These are phyloP conservation scores for Talaromyces borbonicus DNA, from an alignment of 495 filamentous ascomycete species.

Conservation along the genomic window DNA sequence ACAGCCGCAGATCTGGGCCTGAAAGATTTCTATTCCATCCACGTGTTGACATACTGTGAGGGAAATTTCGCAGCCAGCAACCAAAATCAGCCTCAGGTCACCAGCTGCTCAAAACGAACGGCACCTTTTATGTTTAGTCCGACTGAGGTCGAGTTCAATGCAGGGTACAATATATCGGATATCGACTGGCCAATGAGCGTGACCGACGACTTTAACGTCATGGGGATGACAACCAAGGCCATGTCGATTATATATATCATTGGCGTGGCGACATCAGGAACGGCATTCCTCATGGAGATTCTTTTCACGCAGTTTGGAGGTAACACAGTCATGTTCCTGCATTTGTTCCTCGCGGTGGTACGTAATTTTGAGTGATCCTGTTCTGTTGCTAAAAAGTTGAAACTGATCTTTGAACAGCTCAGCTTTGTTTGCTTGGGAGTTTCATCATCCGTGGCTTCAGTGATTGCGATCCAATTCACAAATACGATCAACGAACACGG, in stretches of 20 bases:
- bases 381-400: background rate
- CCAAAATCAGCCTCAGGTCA: slow-evolving; percentile 43
- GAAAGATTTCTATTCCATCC: slow-evolving; percentile 64
- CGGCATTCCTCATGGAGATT: slow-evolving; percentile 43
- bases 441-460: slow-evolving; percentile 55
- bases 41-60: slow-evolving; percentile 60
- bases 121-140: slow-evolving; percentile 51
- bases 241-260: slow-evolving; percentile 59
- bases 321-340: slow-evolving; percentile 26
- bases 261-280: slow-evolving; percentile 45
- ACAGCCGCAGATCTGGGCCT: slow-evolving; percentile 21
- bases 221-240: slow-evolving; percentile 36
- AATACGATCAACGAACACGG: slow-evolving; percentile 50
- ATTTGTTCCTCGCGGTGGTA: slow-evolving; percentile 31
- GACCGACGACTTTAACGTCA: slow-evolving; percentile 46
- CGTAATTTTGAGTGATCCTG: background rate
- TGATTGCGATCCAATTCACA: slow-evolving; percentile 46
- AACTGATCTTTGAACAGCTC: slow-evolving; percentile 18
- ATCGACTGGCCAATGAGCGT: slow-evolving; percentile 56
- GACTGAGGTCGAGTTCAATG: slow-evolving; percentile 38
- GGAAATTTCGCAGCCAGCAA: slow-evolving; percentile 42
- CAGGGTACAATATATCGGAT: slow-evolving; percentile 42
- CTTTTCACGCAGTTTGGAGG: slow-evolving; percentile 28
- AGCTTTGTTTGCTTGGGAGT: slow-evolving; percentile 41
- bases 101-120: slow-evolving; percentile 50